phyloP scores from a whole-genome alignment of 192 early-diverging fungal genomes.

The Dispira parvispora region DNA sequence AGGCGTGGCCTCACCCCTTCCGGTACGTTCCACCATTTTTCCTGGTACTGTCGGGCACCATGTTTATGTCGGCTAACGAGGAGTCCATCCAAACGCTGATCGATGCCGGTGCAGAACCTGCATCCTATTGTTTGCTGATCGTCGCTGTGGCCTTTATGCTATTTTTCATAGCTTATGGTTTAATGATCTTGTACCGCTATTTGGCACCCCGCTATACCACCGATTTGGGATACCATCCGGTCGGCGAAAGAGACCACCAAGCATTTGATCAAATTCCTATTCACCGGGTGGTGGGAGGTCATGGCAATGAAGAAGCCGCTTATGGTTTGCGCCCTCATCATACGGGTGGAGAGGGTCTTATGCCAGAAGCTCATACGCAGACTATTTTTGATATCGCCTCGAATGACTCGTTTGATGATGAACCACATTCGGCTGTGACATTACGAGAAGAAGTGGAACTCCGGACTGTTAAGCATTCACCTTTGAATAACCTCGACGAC shows the following conservation, averaged over 20 bases:
- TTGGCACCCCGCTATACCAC: no score
- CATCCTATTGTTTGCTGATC: slow-evolving; percentile 36
- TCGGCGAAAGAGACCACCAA: no score
- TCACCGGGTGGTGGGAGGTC: no score
- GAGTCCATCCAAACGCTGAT: slow-evolving; percentile 30
- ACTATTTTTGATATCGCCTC: slow-evolving; percentile 8
- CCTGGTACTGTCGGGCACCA: slow-evolving; percentile 37
- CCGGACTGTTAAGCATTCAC: neutral
- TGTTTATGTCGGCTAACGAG: slow-evolving; percentile 47
- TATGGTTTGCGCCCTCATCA: no score
- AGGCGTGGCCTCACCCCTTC: slow-evolving; percentile 19
- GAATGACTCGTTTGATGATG: slow-evolving; percentile 2
- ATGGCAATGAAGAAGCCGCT: no score
- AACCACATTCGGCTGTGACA: slow-evolving; percentile 3
- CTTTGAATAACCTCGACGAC: neutral
- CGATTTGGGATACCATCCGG: no score
- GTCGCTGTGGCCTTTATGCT: slow-evolving; percentile 40
- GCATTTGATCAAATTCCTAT: no score
- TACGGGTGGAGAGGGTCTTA: no score
- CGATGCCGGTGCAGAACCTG: slow-evolving; percentile 31
- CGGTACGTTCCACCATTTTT: slow-evolving; percentile 29
- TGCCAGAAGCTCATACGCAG: neutral
- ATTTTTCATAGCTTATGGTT: slow-evolving; percentile 31
- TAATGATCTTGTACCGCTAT: slow-evolving; percentile 30
- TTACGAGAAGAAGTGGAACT: slow-evolving; percentile 9